Base-by-base conservation (phyloP, 1,284 basidiomycete species). In the Neotropicomus parvogracilis region DNA sequence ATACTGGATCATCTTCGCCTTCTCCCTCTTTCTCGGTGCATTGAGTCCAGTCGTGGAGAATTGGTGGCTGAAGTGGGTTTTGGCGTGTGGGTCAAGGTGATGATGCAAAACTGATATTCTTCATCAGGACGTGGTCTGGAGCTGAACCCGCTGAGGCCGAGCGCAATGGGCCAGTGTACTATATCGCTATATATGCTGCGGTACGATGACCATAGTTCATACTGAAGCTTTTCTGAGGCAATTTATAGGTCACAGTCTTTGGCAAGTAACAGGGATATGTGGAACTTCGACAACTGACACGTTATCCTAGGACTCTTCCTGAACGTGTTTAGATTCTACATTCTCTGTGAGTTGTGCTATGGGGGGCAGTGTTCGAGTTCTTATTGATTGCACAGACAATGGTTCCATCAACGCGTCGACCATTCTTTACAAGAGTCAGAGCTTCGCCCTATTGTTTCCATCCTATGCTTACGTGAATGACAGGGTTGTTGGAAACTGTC, bases 1-100 rank as follows among this genome's bases (percentile, higher is more conserved):
- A 54, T 94, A 85, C 59, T 97, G 94, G 93, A 40, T 67, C 8
- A n/a, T 81, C 7, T 93, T 95, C 60, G 61, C 68, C 1, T 13
- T 74, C 19, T 66, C 78, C 7, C 73, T 94, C 46, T 53, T 82
- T 2, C 57, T 90, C 10, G 85, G 82, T 1, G 83, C 88, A 17
- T 55, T 86, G 2, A 79, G 80, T 33, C 92, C 92, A 3, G 83
- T 95, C 4, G 65, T 81, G 2, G 89, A 93, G 65, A 92, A 90
- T 57, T 83, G 83, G 12, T 94, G 92, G 91, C 66, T 94, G 11
- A 79, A 80, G 83, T 84, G 58, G 52, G 74, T 60, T 21, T 44
- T 47, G 27, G 16, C 44, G 27, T 46, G 12, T 10, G 27, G n/a
- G 43, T 50, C 47, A 26, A 34, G 1, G 34, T 34, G 36, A 20